A percentile compares a stretch with the other conserved stretches of the same genome.
These are phyloP conservation scores for Penicillium parvum DNA, from an alignment of 495 filamentous ascomycete genomes.

Conservation along the genomic window DNA sequence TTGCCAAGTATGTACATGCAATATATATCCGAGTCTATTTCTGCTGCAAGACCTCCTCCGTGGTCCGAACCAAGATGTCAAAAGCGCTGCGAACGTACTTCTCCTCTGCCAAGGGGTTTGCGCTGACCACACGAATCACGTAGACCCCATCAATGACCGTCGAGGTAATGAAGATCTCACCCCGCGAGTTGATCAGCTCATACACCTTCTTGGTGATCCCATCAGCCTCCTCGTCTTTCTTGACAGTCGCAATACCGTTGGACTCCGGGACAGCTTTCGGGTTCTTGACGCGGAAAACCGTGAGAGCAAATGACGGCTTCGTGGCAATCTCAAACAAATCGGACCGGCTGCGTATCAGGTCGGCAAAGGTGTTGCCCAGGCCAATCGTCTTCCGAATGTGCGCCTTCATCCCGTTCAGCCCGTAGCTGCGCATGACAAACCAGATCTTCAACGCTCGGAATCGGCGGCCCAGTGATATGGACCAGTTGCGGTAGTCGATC, in stretches of 20 bases:
- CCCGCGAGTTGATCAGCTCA: constrained; percentile 67
- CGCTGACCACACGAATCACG: constrained; percentile 77
- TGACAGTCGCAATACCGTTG: constrained; percentile 17
- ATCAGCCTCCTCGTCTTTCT: constrained; percentile 53
- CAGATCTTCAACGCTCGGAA: constrained; percentile 93
- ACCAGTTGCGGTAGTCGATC: constrained; percentile 97
- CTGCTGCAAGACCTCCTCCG: constrained; percentile 53
- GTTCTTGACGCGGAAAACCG: constrained; percentile 59
- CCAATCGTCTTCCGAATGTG: constrained; percentile 64
- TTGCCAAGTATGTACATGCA: too few species aligned
- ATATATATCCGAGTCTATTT: constrained; percentile 1
- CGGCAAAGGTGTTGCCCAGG: constrained; percentile 67
- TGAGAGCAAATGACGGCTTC: constrained; percentile 72
- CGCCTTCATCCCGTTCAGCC: constrained; percentile 68
- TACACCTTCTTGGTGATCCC: constrained; percentile 71
- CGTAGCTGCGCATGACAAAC: constrained; percentile 91
- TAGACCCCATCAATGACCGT: constrained; percentile 71
- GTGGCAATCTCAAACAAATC: constrained; percentile 79
- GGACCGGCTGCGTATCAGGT: constrained; percentile 49
- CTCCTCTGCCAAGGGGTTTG: constrained; percentile 63
- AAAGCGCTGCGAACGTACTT: constrained; percentile 70
- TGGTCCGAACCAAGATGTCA: constrained; percentile 65
- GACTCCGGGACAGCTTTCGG: constrained; percentile 21
- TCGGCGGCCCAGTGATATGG: constrained; percentile 90
- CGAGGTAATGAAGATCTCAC: constrained; percentile 81